Conservation (phyloP, 2,329 filamentous ascomycete species). For the Cercospora brassicicola region DNA sequence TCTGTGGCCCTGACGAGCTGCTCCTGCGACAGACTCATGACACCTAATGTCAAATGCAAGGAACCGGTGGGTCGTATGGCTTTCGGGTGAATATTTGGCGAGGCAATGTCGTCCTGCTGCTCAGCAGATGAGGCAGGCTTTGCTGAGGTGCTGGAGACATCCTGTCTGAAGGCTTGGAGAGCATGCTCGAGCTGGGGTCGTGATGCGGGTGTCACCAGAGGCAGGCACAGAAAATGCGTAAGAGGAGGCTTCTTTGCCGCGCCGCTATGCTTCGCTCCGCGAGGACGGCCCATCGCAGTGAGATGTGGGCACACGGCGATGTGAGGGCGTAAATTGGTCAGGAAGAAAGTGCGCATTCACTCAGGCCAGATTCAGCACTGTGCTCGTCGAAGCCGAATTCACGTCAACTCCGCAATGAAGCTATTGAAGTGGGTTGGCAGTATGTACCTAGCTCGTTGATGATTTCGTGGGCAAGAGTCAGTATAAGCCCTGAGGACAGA, state of each 20-base stretch:
- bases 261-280: constrained; percentile 8
- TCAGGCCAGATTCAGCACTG: neutral
- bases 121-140: neutral
- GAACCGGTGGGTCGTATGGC: constrained; percentile 77
- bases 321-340: neutral
- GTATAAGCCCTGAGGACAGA: neutral
- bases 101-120: neutral
- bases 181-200: constrained; percentile 64
- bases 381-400: neutral
- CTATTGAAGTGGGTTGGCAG: neutral
- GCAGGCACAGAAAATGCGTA: constrained; percentile 76
- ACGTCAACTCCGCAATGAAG: neutral
- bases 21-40: constrained; percentile 68
- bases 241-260: constrained; percentile 48
- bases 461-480: neutral
- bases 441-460: neutral
- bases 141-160: constrained; percentile 44
- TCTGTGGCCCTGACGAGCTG: constrained; percentile 52
- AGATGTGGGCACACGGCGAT: neutral
- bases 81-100: constrained; percentile 39
- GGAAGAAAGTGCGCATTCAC: neutral
- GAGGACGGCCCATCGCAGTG: constrained; percentile 6
- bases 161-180: constrained; percentile 61
- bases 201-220: constrained; percentile 64
- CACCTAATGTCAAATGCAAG: constrained; percentile 81